phyloP scores from a whole-genome alignment of 805 yeast species.

The Myxozyma vanderwaltii region DNA sequence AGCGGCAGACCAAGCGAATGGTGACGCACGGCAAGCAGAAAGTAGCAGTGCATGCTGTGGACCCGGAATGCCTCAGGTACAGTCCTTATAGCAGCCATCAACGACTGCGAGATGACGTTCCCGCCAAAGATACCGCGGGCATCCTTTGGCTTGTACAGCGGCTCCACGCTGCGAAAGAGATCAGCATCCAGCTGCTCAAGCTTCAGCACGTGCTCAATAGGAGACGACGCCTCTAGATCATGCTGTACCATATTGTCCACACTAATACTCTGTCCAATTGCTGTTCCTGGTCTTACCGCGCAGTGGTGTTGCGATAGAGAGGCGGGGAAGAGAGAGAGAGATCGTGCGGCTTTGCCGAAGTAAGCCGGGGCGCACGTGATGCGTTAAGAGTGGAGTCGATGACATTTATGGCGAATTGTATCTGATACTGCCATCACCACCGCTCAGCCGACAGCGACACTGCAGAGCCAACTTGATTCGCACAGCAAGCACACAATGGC shows the following conservation, averaged over 20 bases:
- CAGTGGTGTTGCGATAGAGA: neutral
- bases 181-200: slow-evolving; percentile 35
- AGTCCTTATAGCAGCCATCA: slow-evolving; percentile 36
- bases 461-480: too few relatives aligned
- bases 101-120: slow-evolving; percentile 35
- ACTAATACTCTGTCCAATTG: too few relatives aligned
- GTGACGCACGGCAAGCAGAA: slow-evolving; percentile 32
- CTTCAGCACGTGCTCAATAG: slow-evolving; percentile 31
- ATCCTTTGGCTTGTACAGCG: slow-evolving; percentile 25
- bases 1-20: neutral
- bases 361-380: neutral
- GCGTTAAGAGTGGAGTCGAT: neutral
- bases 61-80: slow-evolving; percentile 27
- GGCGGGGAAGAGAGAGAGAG: neutral
- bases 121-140: slow-evolving; percentile 39
- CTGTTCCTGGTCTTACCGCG: too few relatives aligned
- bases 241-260: too few relatives aligned
- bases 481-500: slow-evolving; percentile 1
- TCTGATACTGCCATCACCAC: too few relatives aligned
- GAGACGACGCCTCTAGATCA: too few relatives aligned
- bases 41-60: slow-evolving; percentile 37
- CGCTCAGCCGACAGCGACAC: too few relatives aligned
- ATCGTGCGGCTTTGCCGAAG: slow-evolving; percentile 5
- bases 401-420: too few relatives aligned
- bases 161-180: slow-evolving; percentile 30